Conservation (phyloP, 169 alveolate species). For the Eimeria zaria region DNA sequence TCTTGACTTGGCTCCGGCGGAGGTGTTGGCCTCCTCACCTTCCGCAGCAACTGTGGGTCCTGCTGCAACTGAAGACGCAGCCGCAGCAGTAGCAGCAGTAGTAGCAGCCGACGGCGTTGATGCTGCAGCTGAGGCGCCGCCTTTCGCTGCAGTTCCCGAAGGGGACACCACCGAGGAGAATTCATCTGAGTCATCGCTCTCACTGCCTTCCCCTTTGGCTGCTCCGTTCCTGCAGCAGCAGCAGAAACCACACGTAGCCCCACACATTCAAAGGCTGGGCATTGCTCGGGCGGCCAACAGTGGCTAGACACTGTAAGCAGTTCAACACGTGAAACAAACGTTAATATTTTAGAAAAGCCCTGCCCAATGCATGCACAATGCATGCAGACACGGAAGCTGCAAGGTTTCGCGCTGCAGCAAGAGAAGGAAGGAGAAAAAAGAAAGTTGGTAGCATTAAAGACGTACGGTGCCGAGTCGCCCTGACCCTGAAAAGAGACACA, state of each 20-base stretch:
- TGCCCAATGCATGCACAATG: background rate
- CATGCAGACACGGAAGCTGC: no score
- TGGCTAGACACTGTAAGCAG: background rate
- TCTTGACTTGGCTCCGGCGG: background rate
- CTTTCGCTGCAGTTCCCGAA: conserved; percentile 1
- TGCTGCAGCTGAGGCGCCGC: conserved; percentile 21
- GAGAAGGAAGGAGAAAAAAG: background rate
- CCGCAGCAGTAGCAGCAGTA: conserved; percentile 22
- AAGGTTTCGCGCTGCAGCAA: no score
- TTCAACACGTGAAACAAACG: background rate
- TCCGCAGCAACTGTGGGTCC: conserved; percentile 41
- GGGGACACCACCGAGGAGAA: conserved; percentile 1
- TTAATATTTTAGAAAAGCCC: background rate
- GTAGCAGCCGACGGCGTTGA: conserved; percentile 4
- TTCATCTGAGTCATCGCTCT: conserved; percentile 36
- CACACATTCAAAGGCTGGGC: background rate
- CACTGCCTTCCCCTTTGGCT: conserved; percentile 17
- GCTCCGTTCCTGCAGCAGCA: conserved; percentile 48
- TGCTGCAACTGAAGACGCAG: conserved; percentile 31
- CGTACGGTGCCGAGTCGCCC: conserved; percentile 5
- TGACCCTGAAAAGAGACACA: conserved; percentile 12
- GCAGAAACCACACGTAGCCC: background rate
- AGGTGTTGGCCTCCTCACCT: background rate
- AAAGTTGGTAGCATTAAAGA: background rate
- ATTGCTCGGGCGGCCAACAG: background rate